Evolutionary conservation across 1,284 basidiomycete species (phyloP).

Genomic region (Moniliophthora roreri): DNA sequence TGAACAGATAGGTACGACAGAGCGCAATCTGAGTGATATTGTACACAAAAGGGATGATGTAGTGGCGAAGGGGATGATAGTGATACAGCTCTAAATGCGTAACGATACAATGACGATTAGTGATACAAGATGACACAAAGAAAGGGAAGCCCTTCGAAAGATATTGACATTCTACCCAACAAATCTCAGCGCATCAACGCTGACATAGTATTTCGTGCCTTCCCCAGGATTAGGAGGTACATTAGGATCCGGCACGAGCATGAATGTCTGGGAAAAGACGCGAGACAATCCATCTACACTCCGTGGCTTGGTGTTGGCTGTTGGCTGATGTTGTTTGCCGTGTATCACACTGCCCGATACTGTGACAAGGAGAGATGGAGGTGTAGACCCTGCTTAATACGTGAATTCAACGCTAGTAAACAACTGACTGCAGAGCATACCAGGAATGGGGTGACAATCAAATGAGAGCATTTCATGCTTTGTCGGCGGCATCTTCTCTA

Average conservation of each 20-base stretch:
- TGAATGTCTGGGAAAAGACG: slow-evolving; percentile 84
- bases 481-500: slow-evolving; percentile 69
- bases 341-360: slow-evolving; percentile 80
- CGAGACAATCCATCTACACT: slow-evolving; percentile 74
- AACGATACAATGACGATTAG: not conserved
- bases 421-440: slow-evolving; percentile 33
- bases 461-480: slow-evolving; percentile 83
- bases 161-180: slow-evolving; percentile 51
- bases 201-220: slow-evolving; percentile 77
- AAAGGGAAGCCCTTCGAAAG: not conserved
- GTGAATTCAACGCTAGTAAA: not conserved
- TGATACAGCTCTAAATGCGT: not conserved
- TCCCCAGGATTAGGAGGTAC: slow-evolving; percentile 66
- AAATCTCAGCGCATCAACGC: slow-evolving; percentile 73
- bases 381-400: slow-evolving; percentile 55
- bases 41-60: no score
- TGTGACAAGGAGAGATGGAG: slow-evolving; percentile 74
- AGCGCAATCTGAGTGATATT: no score
- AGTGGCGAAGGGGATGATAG: not conserved
- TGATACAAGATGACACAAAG: not conserved
- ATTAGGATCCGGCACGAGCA: slow-evolving; percentile 74
- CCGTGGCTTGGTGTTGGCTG: slow-evolving; percentile 34
- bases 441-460: slow-evolving; percentile 86
- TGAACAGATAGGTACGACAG: no score
- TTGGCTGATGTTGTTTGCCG: slow-evolving; percentile 56